phyloP scores from a whole-genome alignment of 2,329 filamentous ascomycete species.

The Alternaria brassicae region DNA sequence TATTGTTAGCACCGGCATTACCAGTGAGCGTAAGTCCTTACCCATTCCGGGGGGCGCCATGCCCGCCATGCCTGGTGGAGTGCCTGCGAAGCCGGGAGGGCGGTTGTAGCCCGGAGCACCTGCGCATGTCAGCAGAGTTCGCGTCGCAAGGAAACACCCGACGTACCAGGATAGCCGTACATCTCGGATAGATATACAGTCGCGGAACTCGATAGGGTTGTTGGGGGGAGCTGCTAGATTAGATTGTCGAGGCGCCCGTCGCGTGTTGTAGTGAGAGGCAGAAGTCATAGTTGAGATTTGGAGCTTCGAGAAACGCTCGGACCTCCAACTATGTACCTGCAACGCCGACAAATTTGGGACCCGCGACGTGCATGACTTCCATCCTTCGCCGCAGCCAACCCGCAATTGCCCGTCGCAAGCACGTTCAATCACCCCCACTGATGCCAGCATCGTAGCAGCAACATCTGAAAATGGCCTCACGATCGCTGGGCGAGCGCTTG shows the following conservation, averaged over 20 bases:
- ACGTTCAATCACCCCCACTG: not conserved
- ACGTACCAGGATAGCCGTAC: slow-evolving; percentile 48
- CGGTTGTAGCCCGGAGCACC: slow-evolving; percentile 71
- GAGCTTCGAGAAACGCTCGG: slow-evolving; percentile 22
- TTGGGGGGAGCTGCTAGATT: not conserved
- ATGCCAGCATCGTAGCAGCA: not conserved
- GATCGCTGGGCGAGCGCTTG: slow-evolving; percentile 42
- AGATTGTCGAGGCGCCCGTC: not conserved
- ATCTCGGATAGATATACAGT: slow-evolving; percentile 27
- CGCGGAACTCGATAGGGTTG: not conserved
- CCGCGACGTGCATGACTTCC: slow-evolving; percentile 19
- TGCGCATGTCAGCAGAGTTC: slow-evolving; percentile 31
- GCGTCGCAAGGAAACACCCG: not conserved
- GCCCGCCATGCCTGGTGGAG: slow-evolving; percentile 76
- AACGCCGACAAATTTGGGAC: slow-evolving; percentile 34
- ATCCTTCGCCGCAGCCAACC: slow-evolving; percentile 8
- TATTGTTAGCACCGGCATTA: slow-evolving; percentile 9
- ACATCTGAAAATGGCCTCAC: slow-evolving; percentile 35
- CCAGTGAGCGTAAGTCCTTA: slow-evolving; percentile 53
- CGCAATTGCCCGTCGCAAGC: slow-evolving; percentile 6
- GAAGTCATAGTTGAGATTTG: slow-evolving; percentile 21
- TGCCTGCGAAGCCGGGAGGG: slow-evolving; percentile 75
- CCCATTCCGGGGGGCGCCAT: slow-evolving; percentile 84
- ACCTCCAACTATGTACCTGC: slow-evolving; percentile 14
- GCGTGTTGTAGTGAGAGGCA: slow-evolving; percentile 14